These are phyloP conservation scores for Capsicum baccatum DNA, from an alignment of 257 asterid species.

Conservation along the genomic window DNA sequence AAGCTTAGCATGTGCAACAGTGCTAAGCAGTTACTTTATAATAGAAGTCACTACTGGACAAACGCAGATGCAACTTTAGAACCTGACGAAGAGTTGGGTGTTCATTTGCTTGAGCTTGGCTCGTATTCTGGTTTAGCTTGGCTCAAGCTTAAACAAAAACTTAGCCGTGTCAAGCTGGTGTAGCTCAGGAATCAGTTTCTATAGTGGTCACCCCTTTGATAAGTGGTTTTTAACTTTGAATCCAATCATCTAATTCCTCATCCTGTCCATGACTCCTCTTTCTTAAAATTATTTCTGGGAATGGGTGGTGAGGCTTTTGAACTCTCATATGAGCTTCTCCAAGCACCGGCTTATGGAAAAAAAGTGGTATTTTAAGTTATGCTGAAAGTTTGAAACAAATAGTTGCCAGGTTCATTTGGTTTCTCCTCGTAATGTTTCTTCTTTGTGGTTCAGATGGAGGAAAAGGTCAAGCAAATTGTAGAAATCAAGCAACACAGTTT, in stretches of 20 bases:
- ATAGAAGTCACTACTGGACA: neutral
- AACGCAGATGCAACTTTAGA: neutral
- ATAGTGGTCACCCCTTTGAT: neutral
- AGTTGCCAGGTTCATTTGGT: conserved; percentile 18
- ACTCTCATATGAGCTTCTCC: conserved; percentile 9
- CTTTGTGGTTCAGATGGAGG: conserved; percentile 79
- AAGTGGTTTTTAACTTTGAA: conserved; percentile 21
- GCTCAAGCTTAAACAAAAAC: neutral
- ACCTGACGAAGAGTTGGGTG: neutral
- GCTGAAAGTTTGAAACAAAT: neutral
- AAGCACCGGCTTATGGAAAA: conserved; percentile 2
- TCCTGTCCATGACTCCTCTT: neutral
- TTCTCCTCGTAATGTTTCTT: conserved; percentile 21
- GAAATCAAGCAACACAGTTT: conserved; percentile 97
- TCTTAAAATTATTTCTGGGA: neutral
- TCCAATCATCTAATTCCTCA: neutral
- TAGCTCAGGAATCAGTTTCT: neutral
- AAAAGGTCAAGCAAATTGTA: conserved; percentile 94
- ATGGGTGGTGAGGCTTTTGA: conserved; percentile 4
- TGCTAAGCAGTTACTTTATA: neutral
- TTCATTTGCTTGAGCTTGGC: neutral
- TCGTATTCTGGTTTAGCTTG: neutral
- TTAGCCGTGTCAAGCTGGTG: conserved; percentile 15
- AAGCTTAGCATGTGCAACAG: conserved; percentile 18
- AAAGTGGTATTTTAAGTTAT: neutral